Evolutionary conservation across 768 basidiomycete genomes (phyloP).

Genomic region (Chalciporus sphaerocephalus): DNA sequence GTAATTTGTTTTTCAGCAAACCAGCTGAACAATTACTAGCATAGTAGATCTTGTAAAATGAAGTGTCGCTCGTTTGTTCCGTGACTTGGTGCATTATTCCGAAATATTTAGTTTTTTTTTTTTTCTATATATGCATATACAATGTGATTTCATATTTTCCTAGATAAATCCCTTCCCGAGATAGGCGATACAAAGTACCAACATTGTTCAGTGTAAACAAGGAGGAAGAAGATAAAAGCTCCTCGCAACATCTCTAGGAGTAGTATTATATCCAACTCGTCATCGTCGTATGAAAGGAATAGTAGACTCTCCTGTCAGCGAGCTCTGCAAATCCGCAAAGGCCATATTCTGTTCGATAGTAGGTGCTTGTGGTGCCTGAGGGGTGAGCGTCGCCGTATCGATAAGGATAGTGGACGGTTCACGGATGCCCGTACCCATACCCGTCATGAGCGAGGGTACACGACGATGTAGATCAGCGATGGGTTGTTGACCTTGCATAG

Average conservation of each 20-base stretch:
- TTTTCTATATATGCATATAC: conserved; percentile 25
- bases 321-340: conserved; percentile 63
- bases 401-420: conserved; percentile 37
- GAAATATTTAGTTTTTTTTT: conserved; percentile 7
- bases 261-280: background rate
- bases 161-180: too few species aligned
- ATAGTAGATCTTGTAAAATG: conserved; percentile 26
- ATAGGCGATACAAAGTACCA: too few species aligned
- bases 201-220: too few species aligned
- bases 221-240: background rate
- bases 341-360: conserved; percentile 85
- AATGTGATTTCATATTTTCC: conserved; percentile 6
- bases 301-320: conserved; percentile 32
- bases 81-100: background rate
- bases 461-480: conserved; percentile 18
- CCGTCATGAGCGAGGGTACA: conserved; percentile 26
- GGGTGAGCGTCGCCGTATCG: conserved; percentile 35
- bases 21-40: conserved; percentile 20
- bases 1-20: conserved; percentile 21
- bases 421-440: conserved; percentile 21
- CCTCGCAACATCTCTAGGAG: conserved; percentile 1
- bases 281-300: conserved; percentile 13
- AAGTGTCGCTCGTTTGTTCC: conserved; percentile 29
- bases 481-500: conserved; percentile 23
- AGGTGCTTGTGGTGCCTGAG: conserved; percentile 49